These are phyloP conservation scores for Proliferodiscus dingleyae DNA, from an alignment of 2,329 filamentous ascomycete species.

Conservation along the genomic window DNA sequence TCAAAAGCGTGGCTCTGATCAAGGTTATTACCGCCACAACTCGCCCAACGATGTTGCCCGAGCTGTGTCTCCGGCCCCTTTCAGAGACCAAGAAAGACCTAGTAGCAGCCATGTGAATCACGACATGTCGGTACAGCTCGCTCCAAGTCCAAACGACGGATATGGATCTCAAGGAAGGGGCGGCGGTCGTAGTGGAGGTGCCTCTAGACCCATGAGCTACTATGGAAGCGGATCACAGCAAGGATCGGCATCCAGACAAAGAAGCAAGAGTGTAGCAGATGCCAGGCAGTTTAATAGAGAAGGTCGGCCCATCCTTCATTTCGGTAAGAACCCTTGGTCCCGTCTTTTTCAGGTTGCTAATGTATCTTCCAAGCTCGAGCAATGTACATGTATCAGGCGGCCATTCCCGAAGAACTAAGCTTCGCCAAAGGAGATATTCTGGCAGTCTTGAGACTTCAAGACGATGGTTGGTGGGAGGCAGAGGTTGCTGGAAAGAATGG, in stretches of 20 bases:
- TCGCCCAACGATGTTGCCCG: constrained; percentile 42
- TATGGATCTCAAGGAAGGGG: constrained; percentile 52
- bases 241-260: constrained; percentile 39
- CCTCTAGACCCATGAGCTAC: constrained; percentile 47
- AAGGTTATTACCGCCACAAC: constrained; percentile 47
- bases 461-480: constrained; percentile 99
- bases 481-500: constrained; percentile 69
- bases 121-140: constrained; percentile 65
- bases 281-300: constrained; percentile 77
- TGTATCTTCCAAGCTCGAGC: constrained; percentile 65
- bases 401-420: constrained; percentile 89
- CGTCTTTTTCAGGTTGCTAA: constrained; percentile 19
- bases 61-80: constrained; percentile 40
- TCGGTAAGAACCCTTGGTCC: constrained; percentile 63
- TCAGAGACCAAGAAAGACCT: constrained; percentile 41
- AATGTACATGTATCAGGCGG: constrained; percentile 89
- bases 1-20: constrained; percentile 44
- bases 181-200: constrained; percentile 46
- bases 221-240: constrained; percentile 39
- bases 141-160: constrained; percentile 46
- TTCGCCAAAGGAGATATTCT: constrained; percentile 91
- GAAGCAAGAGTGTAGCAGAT: constrained; percentile 85
- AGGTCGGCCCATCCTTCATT: constrained; percentile 83
- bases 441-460: constrained; percentile 82
- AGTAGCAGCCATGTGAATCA: constrained; percentile 37